These are phyloP conservation scores for Cryptosporidium xiaoi DNA, from an alignment of 169 alveolate genomes.

Conservation along the genomic window DNA sequence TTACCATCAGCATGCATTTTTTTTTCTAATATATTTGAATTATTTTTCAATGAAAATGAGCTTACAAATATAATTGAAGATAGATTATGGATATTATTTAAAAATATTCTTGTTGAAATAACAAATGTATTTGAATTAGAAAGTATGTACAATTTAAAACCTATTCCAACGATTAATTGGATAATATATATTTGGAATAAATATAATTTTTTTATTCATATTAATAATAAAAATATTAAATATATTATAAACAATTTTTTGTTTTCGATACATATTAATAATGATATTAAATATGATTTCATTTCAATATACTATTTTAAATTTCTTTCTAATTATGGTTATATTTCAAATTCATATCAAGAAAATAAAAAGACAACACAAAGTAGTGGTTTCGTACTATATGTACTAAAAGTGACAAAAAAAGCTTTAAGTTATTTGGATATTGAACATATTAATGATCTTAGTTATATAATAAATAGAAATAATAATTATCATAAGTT, in stretches of 20 bases:
- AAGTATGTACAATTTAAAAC: background rate
- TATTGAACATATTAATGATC: background rate
- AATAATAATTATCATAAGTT: background rate
- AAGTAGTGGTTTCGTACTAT: constrained; percentile 18
- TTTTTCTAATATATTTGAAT: constrained; percentile 24
- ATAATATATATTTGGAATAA: constrained; percentile 42
- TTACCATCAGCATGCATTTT: constrained; percentile 16
- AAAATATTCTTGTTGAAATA: background rate
- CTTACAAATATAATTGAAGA: background rate
- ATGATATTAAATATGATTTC: background rate
- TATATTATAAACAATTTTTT: background rate
- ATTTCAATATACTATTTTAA: background rate
- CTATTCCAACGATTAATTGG: constrained; percentile 31
- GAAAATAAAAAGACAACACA: background rate
- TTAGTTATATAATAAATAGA: background rate
- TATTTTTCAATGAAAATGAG: constrained; percentile 22
- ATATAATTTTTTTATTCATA: constrained; percentile 27
- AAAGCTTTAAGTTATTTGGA: background rate
- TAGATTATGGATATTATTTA: constrained; percentile 30
- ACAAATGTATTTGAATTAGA: background rate
- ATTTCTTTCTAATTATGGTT: background rate
- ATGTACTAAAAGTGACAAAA: constrained; percentile 11
- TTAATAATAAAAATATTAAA: constrained; percentile 1
- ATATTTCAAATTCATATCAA: background rate
- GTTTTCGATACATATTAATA: constrained; percentile 18